A percentile compares a stretch with the other conserved stretches of the same genome.
These are phyloP conservation scores for Pleurotus djamor DNA, from an alignment of 768 basidiomycete genomes.

Conservation along the genomic window DNA sequence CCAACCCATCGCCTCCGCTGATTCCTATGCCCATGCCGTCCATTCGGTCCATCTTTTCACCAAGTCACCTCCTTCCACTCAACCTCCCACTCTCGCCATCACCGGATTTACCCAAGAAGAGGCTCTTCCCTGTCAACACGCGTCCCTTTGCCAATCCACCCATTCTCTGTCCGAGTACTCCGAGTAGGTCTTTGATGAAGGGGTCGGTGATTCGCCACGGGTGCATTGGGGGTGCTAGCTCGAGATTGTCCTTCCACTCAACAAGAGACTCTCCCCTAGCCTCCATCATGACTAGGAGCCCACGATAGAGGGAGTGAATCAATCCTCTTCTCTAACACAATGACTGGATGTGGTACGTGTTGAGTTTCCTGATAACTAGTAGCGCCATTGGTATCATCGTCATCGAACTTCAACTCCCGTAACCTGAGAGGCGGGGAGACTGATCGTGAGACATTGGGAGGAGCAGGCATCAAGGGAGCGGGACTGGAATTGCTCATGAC, in stretches of 20 bases:
- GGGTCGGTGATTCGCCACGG: no score
- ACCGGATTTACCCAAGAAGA: background rate
- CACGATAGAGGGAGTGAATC: background rate
- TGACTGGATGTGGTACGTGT: background rate
- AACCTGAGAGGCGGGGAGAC: background rate
- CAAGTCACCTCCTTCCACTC: background rate
- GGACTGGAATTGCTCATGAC: background rate
- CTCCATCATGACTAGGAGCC: background rate
- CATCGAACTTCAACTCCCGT: conserved; percentile 1
- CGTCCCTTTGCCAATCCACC: conserved; percentile 5
- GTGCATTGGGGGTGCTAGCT: no score
- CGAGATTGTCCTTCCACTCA: no score
- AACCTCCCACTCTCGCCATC: background rate
- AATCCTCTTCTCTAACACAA: conserved; percentile 1
- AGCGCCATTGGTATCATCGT: background rate
- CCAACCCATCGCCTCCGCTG: background rate
- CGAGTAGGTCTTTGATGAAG: background rate
- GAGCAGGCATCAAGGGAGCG: background rate
- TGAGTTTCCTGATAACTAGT: background rate
- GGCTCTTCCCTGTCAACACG: background rate
- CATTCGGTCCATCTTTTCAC: background rate
- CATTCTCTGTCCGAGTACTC: background rate
- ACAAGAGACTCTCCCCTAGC: no score
- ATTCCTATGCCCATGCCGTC: background rate
- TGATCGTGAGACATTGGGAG: background rate